Base-by-base conservation (phyloP, 2,329 filamentous ascomycete species). In the Dendryphion nanum region DNA sequence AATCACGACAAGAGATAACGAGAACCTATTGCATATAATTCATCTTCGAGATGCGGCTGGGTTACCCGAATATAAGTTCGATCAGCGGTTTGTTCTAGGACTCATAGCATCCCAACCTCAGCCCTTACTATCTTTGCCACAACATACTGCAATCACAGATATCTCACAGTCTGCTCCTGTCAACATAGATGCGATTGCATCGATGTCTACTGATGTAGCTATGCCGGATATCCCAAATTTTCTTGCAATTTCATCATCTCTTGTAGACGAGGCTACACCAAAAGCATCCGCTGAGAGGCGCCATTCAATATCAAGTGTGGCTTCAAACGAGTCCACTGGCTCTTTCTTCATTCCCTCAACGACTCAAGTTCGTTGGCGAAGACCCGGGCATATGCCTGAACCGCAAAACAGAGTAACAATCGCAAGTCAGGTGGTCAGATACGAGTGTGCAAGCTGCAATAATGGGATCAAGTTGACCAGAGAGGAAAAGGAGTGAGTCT, bases 311-410 rank as follows among this genome's bases (percentile, higher is more conserved):
- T 14, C 15, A 17, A n/a, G 12, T 18, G 26, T 33, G 3, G 36
- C 35, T 2, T 41, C 31, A 14, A 23, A 29, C 18, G 34, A 20
- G 5, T 35, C 33, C 2, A 17, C 21, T 3, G 38, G 44, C 3
- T 53, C 53, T 12, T 53, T 47, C 26, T 47, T 54, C 21, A 23
- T 60, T 2, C 45, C 52, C 14, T 36, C 44, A 4, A 63, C 57
- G 2, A 63, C 59, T 1, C 42, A 52, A 3, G 42, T 64, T 4
- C 47, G 55, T 14, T 63, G 57, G 55, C 40, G 17, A 1, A 32
- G 47, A n/a, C 44, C 51, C 2, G 51, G 51, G 5, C 30, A 37
- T 1, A 28, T 18, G 12, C 31, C 41, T 4, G 41, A 42, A 6
- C 41, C 42, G 6, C 38, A 33, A 2, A 47, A 57, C 19, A 6